Conservation (phyloP, 1,139 yeast species). For the Pichia sp. region DNA sequence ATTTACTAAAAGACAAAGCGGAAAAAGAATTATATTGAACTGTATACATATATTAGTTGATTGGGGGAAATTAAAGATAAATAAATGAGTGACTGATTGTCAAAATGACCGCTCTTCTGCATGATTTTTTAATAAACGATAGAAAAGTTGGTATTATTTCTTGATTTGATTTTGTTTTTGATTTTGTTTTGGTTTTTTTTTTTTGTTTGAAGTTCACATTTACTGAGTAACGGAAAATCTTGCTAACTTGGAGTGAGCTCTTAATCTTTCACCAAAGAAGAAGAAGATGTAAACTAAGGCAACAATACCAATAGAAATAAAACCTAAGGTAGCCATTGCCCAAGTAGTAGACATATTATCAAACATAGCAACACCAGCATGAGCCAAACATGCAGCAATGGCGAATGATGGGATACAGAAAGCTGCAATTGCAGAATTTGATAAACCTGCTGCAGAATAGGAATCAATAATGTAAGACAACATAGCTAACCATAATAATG, state of each 20-base stretch:
- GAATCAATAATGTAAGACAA: constrained; percentile 42
- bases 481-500: constrained; percentile 42
- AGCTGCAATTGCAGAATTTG: constrained; percentile 47
- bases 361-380: constrained; percentile 44
- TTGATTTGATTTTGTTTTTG: no score
- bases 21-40: no score
- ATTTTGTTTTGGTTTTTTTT: no score
- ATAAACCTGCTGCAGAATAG: constrained; percentile 33
- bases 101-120: no score
- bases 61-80: no score
- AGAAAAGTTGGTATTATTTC: no score
- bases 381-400: constrained; percentile 45
- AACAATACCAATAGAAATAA: constrained; percentile 34
- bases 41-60: no score
- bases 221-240: constrained; percentile 12
- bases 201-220: background rate
- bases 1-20: no score
- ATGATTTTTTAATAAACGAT: background rate
- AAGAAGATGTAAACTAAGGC: constrained; percentile 42
- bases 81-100: no score
- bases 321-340: constrained; percentile 43
- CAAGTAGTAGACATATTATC: constrained; percentile 38
- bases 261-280: constrained; percentile 34
- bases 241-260: constrained; percentile 37
- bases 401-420: constrained; percentile 44